Evolutionary conservation across 352 stramenopile species (phyloP).

Genomic region (Pythium phragmiticola): DNA sequence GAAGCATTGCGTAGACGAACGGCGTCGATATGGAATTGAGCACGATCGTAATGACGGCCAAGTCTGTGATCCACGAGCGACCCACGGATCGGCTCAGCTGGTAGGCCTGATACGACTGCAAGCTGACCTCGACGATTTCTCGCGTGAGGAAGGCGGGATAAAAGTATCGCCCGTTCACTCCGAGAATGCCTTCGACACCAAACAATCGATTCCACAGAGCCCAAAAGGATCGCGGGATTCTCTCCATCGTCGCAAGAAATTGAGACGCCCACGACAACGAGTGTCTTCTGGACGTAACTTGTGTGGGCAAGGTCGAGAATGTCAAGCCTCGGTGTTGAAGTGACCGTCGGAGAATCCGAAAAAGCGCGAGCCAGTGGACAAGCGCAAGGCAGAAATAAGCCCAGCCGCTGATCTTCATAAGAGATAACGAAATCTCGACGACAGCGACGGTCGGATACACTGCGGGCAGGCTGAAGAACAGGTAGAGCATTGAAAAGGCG

Average conservation of each 20-base stretch:
- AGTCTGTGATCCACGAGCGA: slow-evolving; percentile 15
- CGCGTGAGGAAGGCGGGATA: slow-evolving; percentile 10
- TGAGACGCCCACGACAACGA: background rate
- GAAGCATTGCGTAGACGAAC: slow-evolving; percentile 7
- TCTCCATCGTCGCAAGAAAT: background rate
- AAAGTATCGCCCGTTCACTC: slow-evolving; percentile 19
- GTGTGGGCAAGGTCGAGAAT: background rate
- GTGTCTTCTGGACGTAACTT: background rate
- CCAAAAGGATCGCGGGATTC: background rate
- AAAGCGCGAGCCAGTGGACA: slow-evolving; percentile 9
- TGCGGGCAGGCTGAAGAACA: slow-evolving; percentile 23
- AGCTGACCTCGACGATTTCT: slow-evolving; percentile 15
- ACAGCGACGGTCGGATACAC: slow-evolving; percentile 9
- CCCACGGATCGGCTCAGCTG: slow-evolving; percentile 13
- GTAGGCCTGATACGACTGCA: slow-evolving; percentile 21
- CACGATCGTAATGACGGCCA: slow-evolving; percentile 12
- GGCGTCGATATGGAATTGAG: slow-evolving; percentile 23
- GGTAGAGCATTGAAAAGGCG: slow-evolving; percentile 11
- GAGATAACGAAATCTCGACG: background rate
- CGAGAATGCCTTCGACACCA: slow-evolving; percentile 15
- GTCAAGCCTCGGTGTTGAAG: background rate
- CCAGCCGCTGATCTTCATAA: slow-evolving; percentile 14
- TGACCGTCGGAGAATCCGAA: slow-evolving; percentile 3
- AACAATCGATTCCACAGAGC: slow-evolving; percentile 10
- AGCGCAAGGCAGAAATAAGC: slow-evolving; percentile 3